Evolutionary conservation across 805 yeast species (phyloP), one percentile per base, ranked within the genome.

Genomic region (Jamesozyma rosinii): DNA sequence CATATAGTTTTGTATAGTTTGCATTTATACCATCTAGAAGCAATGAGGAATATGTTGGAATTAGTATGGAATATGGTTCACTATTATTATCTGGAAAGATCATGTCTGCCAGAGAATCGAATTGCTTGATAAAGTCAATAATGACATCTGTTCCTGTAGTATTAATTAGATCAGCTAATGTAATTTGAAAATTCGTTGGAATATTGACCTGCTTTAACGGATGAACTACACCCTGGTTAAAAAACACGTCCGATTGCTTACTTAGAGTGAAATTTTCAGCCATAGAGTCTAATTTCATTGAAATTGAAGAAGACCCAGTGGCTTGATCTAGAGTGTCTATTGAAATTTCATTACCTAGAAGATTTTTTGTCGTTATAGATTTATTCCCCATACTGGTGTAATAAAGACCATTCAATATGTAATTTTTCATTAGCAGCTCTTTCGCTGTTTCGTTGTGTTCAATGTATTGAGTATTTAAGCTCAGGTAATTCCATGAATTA

Each of bases 221-320:
- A 57, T 86, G 95, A 1, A 83, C 76, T 0, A 89, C 95, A 1
- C 97, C 97, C 58, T 83, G 82, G 49, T 76, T 78, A 58, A 84
- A 89, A 13, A 89, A 56, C 5, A 85, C 72, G 57, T 89, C 96
- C 1, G 76, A 63, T 45, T 75, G 71, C 41, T 70, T 47, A 32
- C 49, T 33, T 4, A 66, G 37, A 5, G 47, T 35, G 6, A 62
- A 35, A 9, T 49, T 50, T 11, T 56, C 51, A 30, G 48, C 48
- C 6, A 58, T 48, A 17, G 61, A 45, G 26, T 50, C 50, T 5
- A 56, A 35, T 1, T 43, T 36, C 14, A 58, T 15, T 1, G 42
- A 37, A 4, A 49, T 24, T 15, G 46, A 18, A 5, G 27, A 35
- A 15, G 40, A 38, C 10, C 32, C 30, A 14, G 29, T 27, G 22